These are phyloP conservation scores for Setaria viridis DNA, from an alignment of 202 grass and related monocot genomes.

Conservation along the genomic window DNA sequence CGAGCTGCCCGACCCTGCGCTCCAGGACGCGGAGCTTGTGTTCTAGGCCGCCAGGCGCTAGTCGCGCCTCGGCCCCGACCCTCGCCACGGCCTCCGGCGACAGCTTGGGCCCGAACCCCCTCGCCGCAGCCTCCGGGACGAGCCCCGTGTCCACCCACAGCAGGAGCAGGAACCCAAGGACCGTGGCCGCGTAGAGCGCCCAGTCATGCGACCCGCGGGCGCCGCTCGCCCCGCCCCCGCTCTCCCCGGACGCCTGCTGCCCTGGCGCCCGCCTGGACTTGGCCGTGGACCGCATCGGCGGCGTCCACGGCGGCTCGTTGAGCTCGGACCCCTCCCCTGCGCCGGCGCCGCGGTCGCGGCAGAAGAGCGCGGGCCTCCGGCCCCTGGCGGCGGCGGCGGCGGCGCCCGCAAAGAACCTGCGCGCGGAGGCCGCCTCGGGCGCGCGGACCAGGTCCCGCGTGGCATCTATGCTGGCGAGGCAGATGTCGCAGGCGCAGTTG, in stretches of 20 bases:
- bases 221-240: background rate
- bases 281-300: constrained; percentile 58
- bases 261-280: constrained; percentile 42
- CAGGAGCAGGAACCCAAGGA: constrained; percentile 56
- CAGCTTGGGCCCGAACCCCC: constrained; percentile 60
- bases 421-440: constrained; percentile 54
- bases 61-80: constrained; percentile 52
- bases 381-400: constrained; percentile 17
- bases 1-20: constrained; percentile 41
- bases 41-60: constrained; percentile 43
- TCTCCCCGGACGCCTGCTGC: background rate
- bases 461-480: constrained; percentile 91
- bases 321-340: constrained; percentile 9
- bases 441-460: constrained; percentile 75
- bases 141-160: constrained; percentile 71
- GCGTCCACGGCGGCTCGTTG: constrained; percentile 49
- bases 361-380: constrained; percentile 45
- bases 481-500: constrained; percentile 92
- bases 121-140: constrained; percentile 54
- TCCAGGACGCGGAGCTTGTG: constrained; percentile 52
- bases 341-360: background rate
- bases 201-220: constrained; percentile 13
- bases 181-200: constrained; percentile 41
- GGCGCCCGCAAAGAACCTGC: constrained; percentile 45
- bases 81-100: constrained; percentile 46